Evolutionary conservation across 2,329 filamentous ascomycete species (phyloP).

Genomic region (Thelonectria olida): DNA sequence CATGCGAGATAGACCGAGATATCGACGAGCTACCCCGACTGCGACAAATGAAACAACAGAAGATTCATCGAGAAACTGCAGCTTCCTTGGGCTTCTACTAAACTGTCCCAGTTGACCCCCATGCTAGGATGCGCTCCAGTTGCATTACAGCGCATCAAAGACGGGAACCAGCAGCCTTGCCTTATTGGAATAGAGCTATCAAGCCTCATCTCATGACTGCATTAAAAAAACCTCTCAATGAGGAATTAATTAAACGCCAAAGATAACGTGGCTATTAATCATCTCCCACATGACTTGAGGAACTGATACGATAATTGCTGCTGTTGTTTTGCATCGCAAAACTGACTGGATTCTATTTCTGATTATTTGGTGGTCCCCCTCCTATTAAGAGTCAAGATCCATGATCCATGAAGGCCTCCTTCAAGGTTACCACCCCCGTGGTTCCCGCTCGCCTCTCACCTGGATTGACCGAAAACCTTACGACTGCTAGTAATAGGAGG

Average conservation of each 20-base stretch:
- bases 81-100: too few species aligned
- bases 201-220: background rate
- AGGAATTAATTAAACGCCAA: background rate
- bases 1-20: constrained; percentile 16
- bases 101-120: too few species aligned
- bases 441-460: constrained; percentile 24
- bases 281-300: background rate
- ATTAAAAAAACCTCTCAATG: background rate
- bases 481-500: constrained; percentile 18
- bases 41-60: constrained; percentile 12
- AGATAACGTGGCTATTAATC: background rate
- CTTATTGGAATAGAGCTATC: background rate
- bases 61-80: background rate
- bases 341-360: background rate
- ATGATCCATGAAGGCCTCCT: constrained; percentile 11
- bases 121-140: constrained; percentile 42
- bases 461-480: constrained; percentile 20
- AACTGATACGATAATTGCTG: background rate
- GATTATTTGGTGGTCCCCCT: background rate
- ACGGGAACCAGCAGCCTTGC: constrained; percentile 5
- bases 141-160: constrained; percentile 22
- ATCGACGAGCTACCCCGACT: constrained; percentile 14
- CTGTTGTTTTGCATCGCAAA: background rate
- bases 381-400: constrained; percentile 1
- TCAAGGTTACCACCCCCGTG: constrained; percentile 13